A percentile compares a stretch with the other conserved stretches of the same genome.
Evolutionary conservation across 2,329 filamentous ascomycete species (phyloP).

Genomic region (Thelonectria rubi): DNA sequence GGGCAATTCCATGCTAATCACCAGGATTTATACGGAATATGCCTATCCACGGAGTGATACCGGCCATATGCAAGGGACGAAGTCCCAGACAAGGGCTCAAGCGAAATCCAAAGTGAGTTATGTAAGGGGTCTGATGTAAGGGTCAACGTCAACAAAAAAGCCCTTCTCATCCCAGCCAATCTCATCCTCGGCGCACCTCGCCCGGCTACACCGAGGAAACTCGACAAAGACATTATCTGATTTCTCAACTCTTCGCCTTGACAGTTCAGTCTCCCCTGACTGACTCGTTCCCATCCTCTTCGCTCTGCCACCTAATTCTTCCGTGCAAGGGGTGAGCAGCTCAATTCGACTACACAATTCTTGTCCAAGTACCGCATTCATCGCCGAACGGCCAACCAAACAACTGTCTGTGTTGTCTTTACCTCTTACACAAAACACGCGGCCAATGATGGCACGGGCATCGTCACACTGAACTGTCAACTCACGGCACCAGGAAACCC

Average conservation of each 20-base stretch:
- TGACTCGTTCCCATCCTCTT: not conserved
- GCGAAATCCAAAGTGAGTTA: conserved; percentile 10
- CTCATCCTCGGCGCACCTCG: conserved; percentile 22
- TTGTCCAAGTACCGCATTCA: not conserved
- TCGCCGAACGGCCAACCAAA: not conserved
- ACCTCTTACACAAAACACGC: conserved; percentile 16
- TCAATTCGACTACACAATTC: not conserved
- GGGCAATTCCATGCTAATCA: conserved; percentile 1
- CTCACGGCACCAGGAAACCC: conserved; percentile 14
- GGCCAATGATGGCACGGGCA: conserved; percentile 13
- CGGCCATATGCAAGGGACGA: conserved; percentile 20
- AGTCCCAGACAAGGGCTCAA: conserved; percentile 9
- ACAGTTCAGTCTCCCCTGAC: conserved; percentile 11
- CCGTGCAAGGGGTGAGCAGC: conserved; percentile 12
- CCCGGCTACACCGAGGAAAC: conserved; percentile 12
- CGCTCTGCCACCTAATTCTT: conserved; percentile 5
- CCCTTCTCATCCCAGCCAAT: conserved; percentile 11
- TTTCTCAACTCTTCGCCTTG: conserved; percentile 13
- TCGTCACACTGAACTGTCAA: conserved; percentile 2
- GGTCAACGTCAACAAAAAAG: conserved; percentile 26
- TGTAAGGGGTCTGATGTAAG: conserved; percentile 25
- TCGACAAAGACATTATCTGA: not conserved
- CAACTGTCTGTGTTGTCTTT: conserved; percentile 5
- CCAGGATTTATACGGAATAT: not conserved
- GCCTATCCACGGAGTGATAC: conserved; percentile 4